Evolutionary conservation across 345 rosid genomes (phyloP).

Genomic region (Cardamine chenopodiifolia): DNA sequence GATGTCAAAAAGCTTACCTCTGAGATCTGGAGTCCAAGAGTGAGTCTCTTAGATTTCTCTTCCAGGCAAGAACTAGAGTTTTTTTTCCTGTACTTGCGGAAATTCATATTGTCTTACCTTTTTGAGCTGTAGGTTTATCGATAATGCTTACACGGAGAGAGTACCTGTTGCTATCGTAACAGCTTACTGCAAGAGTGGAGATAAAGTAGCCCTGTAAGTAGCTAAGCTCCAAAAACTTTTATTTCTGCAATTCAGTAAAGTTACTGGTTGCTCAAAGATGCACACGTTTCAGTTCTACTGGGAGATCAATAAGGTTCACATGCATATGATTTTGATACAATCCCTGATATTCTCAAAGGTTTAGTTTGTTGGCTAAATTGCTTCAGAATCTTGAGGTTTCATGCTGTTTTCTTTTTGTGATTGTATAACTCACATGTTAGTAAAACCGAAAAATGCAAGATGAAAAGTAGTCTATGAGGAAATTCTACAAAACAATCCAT

Average conservation of each 20-base stretch:
- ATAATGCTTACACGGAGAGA: conserved; percentile 61
- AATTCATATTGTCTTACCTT: not conserved
- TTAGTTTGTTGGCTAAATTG: not conserved
- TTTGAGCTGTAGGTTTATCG: conserved; percentile 68
- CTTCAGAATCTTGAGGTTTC: not conserved
- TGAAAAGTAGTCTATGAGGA: not conserved
- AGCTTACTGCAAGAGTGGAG: conserved; percentile 75
- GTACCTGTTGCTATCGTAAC: conserved; percentile 68
- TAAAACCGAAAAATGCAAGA: not conserved
- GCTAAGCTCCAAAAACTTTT: not conserved
- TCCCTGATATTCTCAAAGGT: not conserved
- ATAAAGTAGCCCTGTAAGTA: conserved; percentile 68
- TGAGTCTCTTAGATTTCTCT: conserved; percentile 47
- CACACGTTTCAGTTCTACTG: not conserved
- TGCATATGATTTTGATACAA: not conserved
- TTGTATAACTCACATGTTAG: not conserved
- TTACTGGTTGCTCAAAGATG: not conserved
- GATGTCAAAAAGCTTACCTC: conserved; percentile 61
- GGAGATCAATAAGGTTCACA: not conserved
- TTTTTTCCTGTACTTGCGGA: not conserved
- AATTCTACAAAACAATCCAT: not conserved
- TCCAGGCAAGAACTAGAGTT: not conserved
- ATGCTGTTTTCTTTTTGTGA: not conserved
- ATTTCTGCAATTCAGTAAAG: conserved; percentile 6
- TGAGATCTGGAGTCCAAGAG: conserved; percentile 89